Percentiles rank a stretch among this genome's conserved stretches.
These are phyloP conservation scores for Posidonia australis DNA, from an alignment of 106 monocot species.

Conservation along the genomic window DNA sequence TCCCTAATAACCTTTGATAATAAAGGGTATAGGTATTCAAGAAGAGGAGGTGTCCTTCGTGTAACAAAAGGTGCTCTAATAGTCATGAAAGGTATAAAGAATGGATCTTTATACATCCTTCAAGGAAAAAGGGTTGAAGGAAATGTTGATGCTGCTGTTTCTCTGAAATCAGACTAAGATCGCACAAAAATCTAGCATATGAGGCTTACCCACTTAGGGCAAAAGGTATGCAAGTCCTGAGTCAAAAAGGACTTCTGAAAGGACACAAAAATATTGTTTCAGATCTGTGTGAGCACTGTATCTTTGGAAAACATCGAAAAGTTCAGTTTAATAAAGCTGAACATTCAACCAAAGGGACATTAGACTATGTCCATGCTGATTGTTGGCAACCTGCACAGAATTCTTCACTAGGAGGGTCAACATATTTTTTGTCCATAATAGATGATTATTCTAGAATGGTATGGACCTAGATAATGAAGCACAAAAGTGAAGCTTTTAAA, in stretches of 20 bases:
- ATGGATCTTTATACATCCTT: neutral
- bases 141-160: neutral
- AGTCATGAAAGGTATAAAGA: neutral
- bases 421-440: neutral
- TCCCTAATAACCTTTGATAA: too few relatives aligned
- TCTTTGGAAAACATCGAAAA: too few relatives aligned
- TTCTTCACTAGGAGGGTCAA: neutral
- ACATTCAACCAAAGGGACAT: neutral
- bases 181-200: neutral
- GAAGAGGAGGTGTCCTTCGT: neutral
- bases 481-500: neutral
- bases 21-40: neutral
- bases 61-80: neutral
- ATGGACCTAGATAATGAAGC: neutral
- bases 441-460: neutral
- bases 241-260: too few relatives aligned
- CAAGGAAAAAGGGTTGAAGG: neutral
- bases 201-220: neutral
- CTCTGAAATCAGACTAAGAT: rapidly evolving
- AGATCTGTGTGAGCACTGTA: too few relatives aligned
- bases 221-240: too few relatives aligned
- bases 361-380: neutral
- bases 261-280: too few relatives aligned
- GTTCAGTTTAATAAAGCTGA: too few relatives aligned
- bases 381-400: neutral